A percentile compares a stretch with the other conserved stretches of the same genome.
Conservation (phyloP, 257 asterid genomes). For the Solanum chaucha region DNA sequence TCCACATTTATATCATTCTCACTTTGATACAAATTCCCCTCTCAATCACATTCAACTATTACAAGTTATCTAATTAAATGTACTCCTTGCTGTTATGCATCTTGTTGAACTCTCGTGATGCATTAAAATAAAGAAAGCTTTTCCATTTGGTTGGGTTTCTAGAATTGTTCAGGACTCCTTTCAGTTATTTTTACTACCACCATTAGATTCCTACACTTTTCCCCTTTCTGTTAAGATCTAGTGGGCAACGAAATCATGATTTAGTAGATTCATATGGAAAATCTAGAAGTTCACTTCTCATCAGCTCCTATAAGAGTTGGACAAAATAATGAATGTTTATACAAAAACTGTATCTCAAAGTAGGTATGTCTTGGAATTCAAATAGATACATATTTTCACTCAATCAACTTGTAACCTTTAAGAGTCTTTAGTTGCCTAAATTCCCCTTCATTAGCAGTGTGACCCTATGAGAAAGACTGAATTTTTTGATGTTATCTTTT, state of each 20-base stretch:
- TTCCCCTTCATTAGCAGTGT: background rate
- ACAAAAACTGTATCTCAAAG: background rate
- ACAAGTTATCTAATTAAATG: background rate
- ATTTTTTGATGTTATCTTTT: background rate
- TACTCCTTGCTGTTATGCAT: background rate
- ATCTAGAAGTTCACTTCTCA: background rate
- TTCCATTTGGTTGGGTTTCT: background rate
- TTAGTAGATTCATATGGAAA: background rate
- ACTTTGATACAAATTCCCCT: background rate
- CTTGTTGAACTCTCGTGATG: background rate
- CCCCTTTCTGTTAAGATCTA: background rate
- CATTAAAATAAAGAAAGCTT: background rate
- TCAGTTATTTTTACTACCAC: background rate
- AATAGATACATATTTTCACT: background rate
- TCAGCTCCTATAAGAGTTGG: background rate
- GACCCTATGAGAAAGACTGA: background rate
- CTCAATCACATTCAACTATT: background rate
- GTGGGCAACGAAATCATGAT: background rate
- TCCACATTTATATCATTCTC: background rate
- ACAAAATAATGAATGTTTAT: background rate
- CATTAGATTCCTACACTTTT: background rate
- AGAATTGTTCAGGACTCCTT: background rate
- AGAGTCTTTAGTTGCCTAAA: background rate
- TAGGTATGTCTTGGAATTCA: background rate
- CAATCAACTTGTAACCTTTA: background rate